Conservation (phyloP, 495 filamentous ascomycete species). For the Aspergillus saccharolyticus region DNA sequence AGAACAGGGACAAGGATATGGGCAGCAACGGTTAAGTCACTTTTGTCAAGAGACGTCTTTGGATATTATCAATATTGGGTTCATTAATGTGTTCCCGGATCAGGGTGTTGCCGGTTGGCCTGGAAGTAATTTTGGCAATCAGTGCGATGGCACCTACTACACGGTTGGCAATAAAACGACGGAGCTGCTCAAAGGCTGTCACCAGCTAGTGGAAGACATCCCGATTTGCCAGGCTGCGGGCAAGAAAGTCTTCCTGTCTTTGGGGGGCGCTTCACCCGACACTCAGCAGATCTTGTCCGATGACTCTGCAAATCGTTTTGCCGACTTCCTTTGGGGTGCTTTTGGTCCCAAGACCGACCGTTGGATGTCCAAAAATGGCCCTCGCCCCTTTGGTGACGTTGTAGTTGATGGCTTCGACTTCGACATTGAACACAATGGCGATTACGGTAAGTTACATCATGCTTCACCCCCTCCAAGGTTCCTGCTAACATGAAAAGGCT, state of each 20-base stretch:
- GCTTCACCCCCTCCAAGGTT: neutral
- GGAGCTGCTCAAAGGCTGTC: slow-evolving; percentile 43
- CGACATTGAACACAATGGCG: slow-evolving; percentile 52
- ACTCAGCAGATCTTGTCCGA: slow-evolving; percentile 36
- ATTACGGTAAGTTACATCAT: slow-evolving; percentile 34
- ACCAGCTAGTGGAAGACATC: slow-evolving; percentile 56
- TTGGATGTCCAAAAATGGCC: slow-evolving; percentile 31
- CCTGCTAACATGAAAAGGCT: slow-evolving; percentile 26
- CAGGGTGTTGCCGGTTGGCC: slow-evolving; percentile 50
- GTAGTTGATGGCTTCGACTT: slow-evolving; percentile 70
- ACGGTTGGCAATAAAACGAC: slow-evolving; percentile 23
- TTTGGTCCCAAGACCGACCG: slow-evolving; percentile 49
- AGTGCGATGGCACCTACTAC: slow-evolving; percentile 52
- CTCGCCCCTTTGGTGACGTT: slow-evolving; percentile 58
- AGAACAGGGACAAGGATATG: slow-evolving; percentile 45
- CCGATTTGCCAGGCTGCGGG: slow-evolving; percentile 56
- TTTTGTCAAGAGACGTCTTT: slow-evolving; percentile 55
- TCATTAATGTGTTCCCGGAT: slow-evolving; percentile 60
- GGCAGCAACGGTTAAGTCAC: slow-evolving; percentile 44
- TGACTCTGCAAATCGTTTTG: slow-evolving; percentile 42
- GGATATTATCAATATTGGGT: slow-evolving; percentile 65
- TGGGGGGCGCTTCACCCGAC: slow-evolving; percentile 50
- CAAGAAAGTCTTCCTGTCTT: slow-evolving; percentile 62
- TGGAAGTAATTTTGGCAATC: slow-evolving; percentile 61
- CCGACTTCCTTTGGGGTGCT: slow-evolving; percentile 57